Base-by-base conservation (phyloP, 2,329 filamentous ascomycete genomes). In the Phaeomoniella chlamydospora region DNA sequence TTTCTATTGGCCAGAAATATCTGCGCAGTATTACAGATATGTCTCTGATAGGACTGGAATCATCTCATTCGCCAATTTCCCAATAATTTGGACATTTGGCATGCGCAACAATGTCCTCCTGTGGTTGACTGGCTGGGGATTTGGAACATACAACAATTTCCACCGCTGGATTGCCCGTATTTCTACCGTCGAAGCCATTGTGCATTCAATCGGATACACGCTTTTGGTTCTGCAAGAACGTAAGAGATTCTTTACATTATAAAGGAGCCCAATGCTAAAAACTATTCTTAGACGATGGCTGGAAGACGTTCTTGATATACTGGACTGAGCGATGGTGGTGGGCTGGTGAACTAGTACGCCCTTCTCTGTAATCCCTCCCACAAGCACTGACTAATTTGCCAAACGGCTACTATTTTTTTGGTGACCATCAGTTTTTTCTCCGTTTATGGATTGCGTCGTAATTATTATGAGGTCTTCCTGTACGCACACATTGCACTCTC, bases 111-210 rank as follows among this genome's bases (percentile, higher is more conserved):
- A 82, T 35, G 47, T 75, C 0, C 62, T 80, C 12, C 58, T 80
- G 37, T 78, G 72, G 72, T 49, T 74, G 0, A 81, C 78, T 0
- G 77, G 77, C 0, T 82, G 77, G 76, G 73, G 71, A 9, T 80
- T 77, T 49, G 65, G 66, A 2, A 74, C 72, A 0, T 81, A 74
- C 46, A 81, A 73, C 43, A 65, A 72, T 29, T 80, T 80, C 36
- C 78, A 82, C 51, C 70, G 77, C 0, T 76, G 74, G 63, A 62
- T 77, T 3, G 77, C 78, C 0, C 62, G 77, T 13, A 61, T 79
- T 2, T 65, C 74, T 4, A 76, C 75, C 0, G 38, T 74, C 0
- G 66, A 80, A 43, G 77, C 74, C 1, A 60, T 80, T 2, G 50
- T 76, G 0, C 78, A 83, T 45, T 77, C 74, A 0, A 39, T 77